phyloP scores from a whole-genome alignment of 192 early-diverging fungal genomes.

The Phycomyces nitens region DNA sequence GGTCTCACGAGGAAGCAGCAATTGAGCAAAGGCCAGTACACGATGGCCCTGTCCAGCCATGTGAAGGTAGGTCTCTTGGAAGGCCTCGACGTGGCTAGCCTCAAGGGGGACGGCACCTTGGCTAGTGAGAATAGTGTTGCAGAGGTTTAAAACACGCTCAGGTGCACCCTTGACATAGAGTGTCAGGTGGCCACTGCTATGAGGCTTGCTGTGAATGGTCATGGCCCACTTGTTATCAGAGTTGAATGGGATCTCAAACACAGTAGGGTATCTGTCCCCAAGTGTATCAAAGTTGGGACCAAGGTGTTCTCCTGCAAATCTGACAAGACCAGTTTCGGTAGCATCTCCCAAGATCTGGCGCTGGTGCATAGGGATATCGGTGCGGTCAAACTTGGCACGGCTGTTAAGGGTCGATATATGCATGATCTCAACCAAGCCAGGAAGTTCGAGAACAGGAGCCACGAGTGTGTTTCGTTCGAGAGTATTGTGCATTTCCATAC shows the following conservation, averaged over 20 bases:
- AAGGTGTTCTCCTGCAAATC: conserved; percentile 74
- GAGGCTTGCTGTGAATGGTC: conserved; percentile 80
- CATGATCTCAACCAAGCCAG: conserved; percentile 75
- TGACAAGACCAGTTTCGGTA: conserved; percentile 87
- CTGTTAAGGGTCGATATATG: conserved; percentile 80
- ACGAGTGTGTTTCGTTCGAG: conserved; percentile 43
- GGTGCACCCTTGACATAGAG: conserved; percentile 94
- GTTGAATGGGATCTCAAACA: conserved; percentile 96
- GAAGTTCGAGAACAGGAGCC: conserved; percentile 30
- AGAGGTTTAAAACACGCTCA: conserved; percentile 84
- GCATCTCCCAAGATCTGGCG: conserved; percentile 89
- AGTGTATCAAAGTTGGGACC: conserved; percentile 68
- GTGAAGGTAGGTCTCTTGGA: conserved; percentile 75
- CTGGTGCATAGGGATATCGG: conserved; percentile 78
- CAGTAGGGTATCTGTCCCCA: conserved; percentile 69
- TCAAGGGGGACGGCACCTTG: conserved; percentile 61
- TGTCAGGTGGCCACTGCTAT: conserved; percentile 64
- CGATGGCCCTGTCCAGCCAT: conserved; percentile 94
- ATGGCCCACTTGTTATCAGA: conserved; percentile 94
- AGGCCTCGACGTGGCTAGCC: conserved; percentile 59
- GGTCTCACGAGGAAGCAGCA: conserved; percentile 60
- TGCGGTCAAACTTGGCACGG: conserved; percentile 87
- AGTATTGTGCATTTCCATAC: conserved; percentile 57
- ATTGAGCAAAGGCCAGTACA: conserved; percentile 88
- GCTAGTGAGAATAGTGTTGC: conserved; percentile 66